These are phyloP conservation scores for Lithohypha guttulata DNA, from an alignment of 2,329 filamentous ascomycete species.

Conservation along the genomic window DNA sequence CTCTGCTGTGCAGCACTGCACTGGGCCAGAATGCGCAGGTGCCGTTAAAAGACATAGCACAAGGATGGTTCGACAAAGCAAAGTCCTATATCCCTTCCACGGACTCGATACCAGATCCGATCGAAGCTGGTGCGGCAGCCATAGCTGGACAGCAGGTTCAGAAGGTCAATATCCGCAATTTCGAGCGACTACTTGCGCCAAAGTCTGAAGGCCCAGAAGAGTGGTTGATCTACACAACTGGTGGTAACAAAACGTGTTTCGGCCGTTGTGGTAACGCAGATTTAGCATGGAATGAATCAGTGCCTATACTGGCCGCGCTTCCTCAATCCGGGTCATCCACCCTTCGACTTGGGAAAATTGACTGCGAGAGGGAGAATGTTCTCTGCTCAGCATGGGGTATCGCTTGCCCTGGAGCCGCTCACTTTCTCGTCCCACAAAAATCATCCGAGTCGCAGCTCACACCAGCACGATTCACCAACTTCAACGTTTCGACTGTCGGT, in stretches of 20 bases:
- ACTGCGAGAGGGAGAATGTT: constrained; percentile 49
- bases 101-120: constrained; percentile 25
- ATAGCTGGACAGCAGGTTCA: constrained; percentile 42
- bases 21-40: constrained; percentile 31
- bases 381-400: constrained; percentile 53
- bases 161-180: constrained; percentile 46
- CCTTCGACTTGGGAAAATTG: constrained; percentile 46
- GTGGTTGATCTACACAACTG: constrained; percentile 52
- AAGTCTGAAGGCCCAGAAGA: constrained; percentile 35
- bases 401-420: constrained; percentile 45
- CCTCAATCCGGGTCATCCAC: constrained; percentile 34
- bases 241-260: constrained; percentile 55
- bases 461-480: constrained; percentile 40
- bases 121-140: constrained; percentile 36
- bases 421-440: constrained; percentile 43
- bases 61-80: constrained; percentile 41
- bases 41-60: constrained; percentile 37
- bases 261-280: constrained; percentile 47
- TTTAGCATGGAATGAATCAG: constrained; percentile 43
- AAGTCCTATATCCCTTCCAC: constrained; percentile 44
- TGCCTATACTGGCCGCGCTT: constrained; percentile 38
- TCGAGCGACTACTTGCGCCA: constrained; percentile 41
- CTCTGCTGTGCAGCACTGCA: not conserved
- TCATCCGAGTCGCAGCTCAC: constrained; percentile 43
- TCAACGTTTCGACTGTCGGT: constrained; percentile 50